These are phyloP conservation scores for Cyclanthera cordifolia DNA, from an alignment of 306 rosid genomes.

Conservation along the genomic window DNA sequence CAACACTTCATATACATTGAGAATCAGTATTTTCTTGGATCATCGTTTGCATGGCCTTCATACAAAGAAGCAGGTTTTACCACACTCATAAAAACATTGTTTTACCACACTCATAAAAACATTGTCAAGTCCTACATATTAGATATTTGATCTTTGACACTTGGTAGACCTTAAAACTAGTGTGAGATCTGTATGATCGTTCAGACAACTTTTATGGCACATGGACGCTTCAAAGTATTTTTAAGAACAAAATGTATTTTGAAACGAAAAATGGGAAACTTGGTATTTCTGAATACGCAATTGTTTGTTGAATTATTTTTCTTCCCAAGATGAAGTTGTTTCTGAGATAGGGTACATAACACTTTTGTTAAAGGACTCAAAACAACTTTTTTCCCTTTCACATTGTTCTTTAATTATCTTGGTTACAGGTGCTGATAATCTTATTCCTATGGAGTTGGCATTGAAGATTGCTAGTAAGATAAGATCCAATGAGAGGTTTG, in stretches of 20 bases:
- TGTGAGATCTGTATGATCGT: background rate
- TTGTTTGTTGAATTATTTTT: conserved; percentile 2
- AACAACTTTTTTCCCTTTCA: background rate
- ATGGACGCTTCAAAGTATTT: background rate
- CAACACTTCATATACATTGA: conserved; percentile 86
- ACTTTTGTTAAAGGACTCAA: background rate
- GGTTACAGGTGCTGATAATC: conserved; percentile 73
- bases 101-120: background rate
- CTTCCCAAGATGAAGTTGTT: background rate
- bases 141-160: background rate
- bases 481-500: conserved; percentile 63
- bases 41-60: conserved; percentile 88
- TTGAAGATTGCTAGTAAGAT: conserved; percentile 80
- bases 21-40: conserved; percentile 90
- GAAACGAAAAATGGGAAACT: background rate
- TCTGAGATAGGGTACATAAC: background rate
- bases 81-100: conserved; percentile 15
- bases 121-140: background rate
- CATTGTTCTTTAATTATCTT: background rate
- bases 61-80: conserved; percentile 78
- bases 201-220: background rate
- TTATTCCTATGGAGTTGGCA: conserved; percentile 91
- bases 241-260: background rate
- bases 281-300: background rate
- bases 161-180: background rate